Evolutionary conservation across 768 basidiomycete species (phyloP).

Genomic region (Fomitopsis pulvina): DNA sequence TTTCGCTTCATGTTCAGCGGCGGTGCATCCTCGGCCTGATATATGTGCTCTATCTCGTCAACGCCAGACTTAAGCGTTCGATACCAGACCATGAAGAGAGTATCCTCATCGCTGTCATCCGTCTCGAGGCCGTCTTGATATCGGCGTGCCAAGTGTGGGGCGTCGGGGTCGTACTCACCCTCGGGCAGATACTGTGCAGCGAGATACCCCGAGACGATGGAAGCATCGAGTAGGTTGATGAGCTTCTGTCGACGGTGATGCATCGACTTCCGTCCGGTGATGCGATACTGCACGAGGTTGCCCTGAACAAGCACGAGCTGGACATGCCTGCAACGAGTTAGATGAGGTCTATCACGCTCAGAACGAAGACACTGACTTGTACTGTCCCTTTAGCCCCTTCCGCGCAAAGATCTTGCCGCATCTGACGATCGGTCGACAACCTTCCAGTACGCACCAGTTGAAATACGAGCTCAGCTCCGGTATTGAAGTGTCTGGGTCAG

Average conservation of each 20-base stretch:
- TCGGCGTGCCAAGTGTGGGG: slow-evolving; percentile 51
- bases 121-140: slow-evolving; percentile 90
- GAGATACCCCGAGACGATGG: slow-evolving; percentile 83
- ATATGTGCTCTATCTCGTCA: not conserved
- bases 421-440: slow-evolving; percentile 70
- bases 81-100: slow-evolving; percentile 77
- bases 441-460: slow-evolving; percentile 83
- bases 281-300: slow-evolving; percentile 63
- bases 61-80: slow-evolving; percentile 19
- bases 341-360: not conserved
- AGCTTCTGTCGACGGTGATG: slow-evolving; percentile 49
- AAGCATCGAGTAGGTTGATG: slow-evolving; percentile 64
- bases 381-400: slow-evolving; percentile 67
- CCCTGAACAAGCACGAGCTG: slow-evolving; percentile 75
- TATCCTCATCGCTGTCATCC: slow-evolving; percentile 84
- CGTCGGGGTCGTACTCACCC: slow-evolving; percentile 56
- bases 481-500: slow-evolving; percentile 45
- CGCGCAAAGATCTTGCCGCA: slow-evolving; percentile 70
- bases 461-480: slow-evolving; percentile 61
- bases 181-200: slow-evolving; percentile 59
- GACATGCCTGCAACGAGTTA: slow-evolving; percentile 38
- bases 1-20: slow-evolving; percentile 52
- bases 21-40: slow-evolving; percentile 24
- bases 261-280: slow-evolving; percentile 50
- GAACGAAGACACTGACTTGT: slow-evolving; percentile 47